These are phyloP conservation scores for Flaveria robusta DNA, from an alignment of 129 eudicot genomes.

Conservation along the genomic window DNA sequence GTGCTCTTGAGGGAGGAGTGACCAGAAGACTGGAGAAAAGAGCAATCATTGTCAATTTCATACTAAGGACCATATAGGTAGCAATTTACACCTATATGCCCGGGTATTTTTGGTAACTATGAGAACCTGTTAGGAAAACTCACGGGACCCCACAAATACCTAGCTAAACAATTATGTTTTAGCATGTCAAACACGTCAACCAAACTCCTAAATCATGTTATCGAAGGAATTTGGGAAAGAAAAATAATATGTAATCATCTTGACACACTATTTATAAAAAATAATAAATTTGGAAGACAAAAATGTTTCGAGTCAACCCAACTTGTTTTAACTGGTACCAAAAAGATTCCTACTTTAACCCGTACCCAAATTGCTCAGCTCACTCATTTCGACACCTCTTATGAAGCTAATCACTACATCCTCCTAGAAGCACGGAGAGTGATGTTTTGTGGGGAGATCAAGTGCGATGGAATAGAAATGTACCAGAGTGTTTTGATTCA, in stretches of 20 bases:
- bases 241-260: background rate
- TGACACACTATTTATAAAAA: background rate
- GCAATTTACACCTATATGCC: background rate
- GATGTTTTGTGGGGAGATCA: background rate
- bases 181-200: background rate
- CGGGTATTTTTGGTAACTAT: no score
- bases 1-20: constrained; percentile 67
- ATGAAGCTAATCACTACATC: background rate
- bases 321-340: background rate
- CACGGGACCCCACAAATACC: no score
- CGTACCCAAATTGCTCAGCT: background rate
- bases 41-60: constrained; percentile 23
- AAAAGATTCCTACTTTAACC: background rate
- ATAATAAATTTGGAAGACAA: background rate
- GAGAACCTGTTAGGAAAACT: no score
- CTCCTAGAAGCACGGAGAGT: background rate
- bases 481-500: constrained; percentile 69
- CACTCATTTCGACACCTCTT: constrained; percentile 4
- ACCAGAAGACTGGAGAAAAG: constrained; percentile 73
- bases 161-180: no score
- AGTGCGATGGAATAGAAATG: constrained; percentile 6
- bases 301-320: background rate
- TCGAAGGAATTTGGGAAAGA: background rate
- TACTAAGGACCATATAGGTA: background rate
- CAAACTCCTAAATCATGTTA: background rate